Conservation (phyloP, 805 yeast genomes). For the Wickerhamia fluorescens region DNA sequence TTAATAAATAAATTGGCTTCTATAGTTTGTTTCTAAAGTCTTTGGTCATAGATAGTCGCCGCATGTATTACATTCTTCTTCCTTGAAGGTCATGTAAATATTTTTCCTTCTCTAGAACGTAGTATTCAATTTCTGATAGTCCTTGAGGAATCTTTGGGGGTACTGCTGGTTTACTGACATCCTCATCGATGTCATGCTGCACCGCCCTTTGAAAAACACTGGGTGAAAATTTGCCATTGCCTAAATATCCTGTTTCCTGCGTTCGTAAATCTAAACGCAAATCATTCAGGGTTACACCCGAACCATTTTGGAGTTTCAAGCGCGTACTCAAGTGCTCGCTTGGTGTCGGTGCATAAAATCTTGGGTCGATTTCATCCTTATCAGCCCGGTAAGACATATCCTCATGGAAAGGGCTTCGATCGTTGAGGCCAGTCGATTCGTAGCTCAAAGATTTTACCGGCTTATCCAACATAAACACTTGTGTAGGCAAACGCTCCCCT, state of each 20-base stretch:
- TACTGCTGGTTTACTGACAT: slow-evolving; percentile 27
- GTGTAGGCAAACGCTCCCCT: slow-evolving; percentile 27
- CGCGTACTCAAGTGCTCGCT: slow-evolving; percentile 28
- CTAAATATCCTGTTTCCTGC: slow-evolving; percentile 32
- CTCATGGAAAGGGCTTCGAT: slow-evolving; percentile 33
- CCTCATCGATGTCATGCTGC: slow-evolving; percentile 5
- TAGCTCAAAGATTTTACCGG: slow-evolving; percentile 25
- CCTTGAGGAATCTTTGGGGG: slow-evolving; percentile 41
- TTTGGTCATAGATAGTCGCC: no score
- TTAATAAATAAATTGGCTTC: no score
- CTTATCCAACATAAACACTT: slow-evolving; percentile 29
- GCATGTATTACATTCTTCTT: no score
- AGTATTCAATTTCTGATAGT: slow-evolving; percentile 34
- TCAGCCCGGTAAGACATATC: slow-evolving; percentile 55
- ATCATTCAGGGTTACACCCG: slow-evolving; percentile 10
- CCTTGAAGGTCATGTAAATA: slow-evolving; percentile 35
- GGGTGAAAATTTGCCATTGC: slow-evolving; percentile 26
- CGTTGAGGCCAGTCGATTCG: slow-evolving; percentile 8
- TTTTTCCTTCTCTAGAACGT: slow-evolving; percentile 33
- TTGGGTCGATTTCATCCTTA: slow-evolving; percentile 63
- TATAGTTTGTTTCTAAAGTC: no score
- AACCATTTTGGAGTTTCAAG: slow-evolving; percentile 16
- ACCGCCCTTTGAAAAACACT: slow-evolving; percentile 9
- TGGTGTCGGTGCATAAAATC: slow-evolving; percentile 52
- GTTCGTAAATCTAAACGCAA: slow-evolving; percentile 21